Conservation (phyloP, 345 rosid genomes). For the Citrus maxima region DNA sequence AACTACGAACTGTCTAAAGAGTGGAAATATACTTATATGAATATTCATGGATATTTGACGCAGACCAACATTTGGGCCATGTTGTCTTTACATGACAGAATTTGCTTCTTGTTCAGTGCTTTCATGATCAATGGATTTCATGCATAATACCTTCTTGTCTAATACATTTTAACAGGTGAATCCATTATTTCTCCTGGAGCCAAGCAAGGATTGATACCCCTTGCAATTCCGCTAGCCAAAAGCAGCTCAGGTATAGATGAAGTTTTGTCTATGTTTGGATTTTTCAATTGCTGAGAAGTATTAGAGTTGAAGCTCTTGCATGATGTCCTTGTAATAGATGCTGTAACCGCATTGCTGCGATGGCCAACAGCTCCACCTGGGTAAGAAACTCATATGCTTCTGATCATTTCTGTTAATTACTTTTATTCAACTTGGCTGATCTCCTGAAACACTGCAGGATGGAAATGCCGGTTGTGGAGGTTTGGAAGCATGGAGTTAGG, state of each 20-base stretch:
- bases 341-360: slow-evolving; percentile 66
- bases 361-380: slow-evolving; percentile 90
- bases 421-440: slow-evolving; percentile 9
- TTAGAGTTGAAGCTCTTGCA: background rate
- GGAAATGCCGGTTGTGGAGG: slow-evolving; percentile 94
- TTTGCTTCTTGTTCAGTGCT: background rate
- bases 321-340: slow-evolving; percentile 36
- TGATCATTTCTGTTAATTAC: background rate
- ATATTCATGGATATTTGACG: background rate
- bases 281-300: background rate
- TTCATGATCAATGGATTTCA: background rate
- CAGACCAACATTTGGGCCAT: background rate
- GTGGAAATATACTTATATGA: too few relatives aligned
- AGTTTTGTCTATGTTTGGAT: background rate
- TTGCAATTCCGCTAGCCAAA: slow-evolving; percentile 62
- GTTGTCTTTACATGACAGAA: background rate
- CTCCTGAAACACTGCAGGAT: slow-evolving; percentile 40
- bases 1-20: background rate
- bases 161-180: slow-evolving; percentile 41
- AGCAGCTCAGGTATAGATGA: slow-evolving; percentile 46
- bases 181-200: slow-evolving; percentile 69
- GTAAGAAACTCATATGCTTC: slow-evolving; percentile 29
- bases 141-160: background rate
- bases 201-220: slow-evolving; percentile 69
- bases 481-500: slow-evolving; percentile 72